A percentile compares a stretch with the other conserved stretches of the same genome.
phyloP scores from a whole-genome alignment of 2,329 filamentous ascomycete species.

The Trichothecium sympodiale region DNA sequence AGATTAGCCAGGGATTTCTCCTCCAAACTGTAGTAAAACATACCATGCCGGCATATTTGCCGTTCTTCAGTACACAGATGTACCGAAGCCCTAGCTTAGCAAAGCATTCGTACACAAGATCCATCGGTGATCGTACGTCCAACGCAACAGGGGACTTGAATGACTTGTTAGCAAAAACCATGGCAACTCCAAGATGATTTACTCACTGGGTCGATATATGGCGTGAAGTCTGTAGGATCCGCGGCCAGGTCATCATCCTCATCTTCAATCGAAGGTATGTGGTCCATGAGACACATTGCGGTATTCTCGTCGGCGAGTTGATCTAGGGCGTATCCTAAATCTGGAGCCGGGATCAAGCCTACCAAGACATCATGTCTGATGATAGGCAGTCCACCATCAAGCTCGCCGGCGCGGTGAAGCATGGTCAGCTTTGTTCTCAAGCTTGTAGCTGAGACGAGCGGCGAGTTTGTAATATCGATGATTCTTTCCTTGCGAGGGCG shows the following conservation, averaged over 20 bases:
- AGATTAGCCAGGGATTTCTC: neutral
- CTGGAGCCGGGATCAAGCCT: slow-evolving; percentile 84
- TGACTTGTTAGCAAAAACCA: slow-evolving; percentile 6
- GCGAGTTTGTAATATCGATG: slow-evolving; percentile 80
- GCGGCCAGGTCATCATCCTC: slow-evolving; percentile 44
- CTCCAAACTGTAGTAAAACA: slow-evolving; percentile 18
- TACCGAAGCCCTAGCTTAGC: slow-evolving; percentile 87
- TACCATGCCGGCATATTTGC: slow-evolving; percentile 80
- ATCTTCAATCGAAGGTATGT: slow-evolving; percentile 50
- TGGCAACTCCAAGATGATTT: neutral
- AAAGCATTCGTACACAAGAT: slow-evolving; percentile 93
- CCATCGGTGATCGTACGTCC: slow-evolving; percentile 83
- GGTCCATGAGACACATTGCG: slow-evolving; percentile 72
- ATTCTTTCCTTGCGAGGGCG: slow-evolving; percentile 62
- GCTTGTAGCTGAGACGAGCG: slow-evolving; percentile 64
- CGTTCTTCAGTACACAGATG: slow-evolving; percentile 78
- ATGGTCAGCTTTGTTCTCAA: slow-evolving; percentile 73
- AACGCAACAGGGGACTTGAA: slow-evolving; percentile 65
- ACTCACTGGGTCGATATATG: slow-evolving; percentile 75
- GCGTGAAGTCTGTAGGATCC: slow-evolving; percentile 76
- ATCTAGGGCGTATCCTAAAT: slow-evolving; percentile 87
- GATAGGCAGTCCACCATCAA: slow-evolving; percentile 87
- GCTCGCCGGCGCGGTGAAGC: slow-evolving; percentile 74
- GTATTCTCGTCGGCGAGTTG: slow-evolving; percentile 65
- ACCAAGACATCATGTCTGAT: slow-evolving; percentile 69